phyloP scores from a whole-genome alignment of 2,329 filamentous ascomycete species.

The Fusarium virguliforme region DNA sequence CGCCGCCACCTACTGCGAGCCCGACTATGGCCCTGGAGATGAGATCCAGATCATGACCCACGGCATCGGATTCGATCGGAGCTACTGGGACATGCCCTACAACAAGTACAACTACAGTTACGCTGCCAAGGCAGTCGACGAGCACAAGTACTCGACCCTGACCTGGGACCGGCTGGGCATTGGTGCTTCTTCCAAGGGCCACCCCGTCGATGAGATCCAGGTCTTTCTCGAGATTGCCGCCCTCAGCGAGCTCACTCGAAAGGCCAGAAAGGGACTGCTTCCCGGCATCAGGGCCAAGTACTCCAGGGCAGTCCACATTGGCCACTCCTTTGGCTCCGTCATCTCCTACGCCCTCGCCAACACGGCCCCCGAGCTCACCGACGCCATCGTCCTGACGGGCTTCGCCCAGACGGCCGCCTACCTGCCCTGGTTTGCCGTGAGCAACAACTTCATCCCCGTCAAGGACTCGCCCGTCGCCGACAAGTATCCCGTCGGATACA shows the following conservation, averaged over 20 bases:
- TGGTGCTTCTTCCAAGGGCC: slow-evolving; percentile 70
- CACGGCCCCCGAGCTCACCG: slow-evolving; percentile 67
- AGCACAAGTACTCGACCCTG: slow-evolving; percentile 72
- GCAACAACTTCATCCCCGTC: slow-evolving; percentile 65
- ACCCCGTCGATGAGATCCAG: slow-evolving; percentile 74
- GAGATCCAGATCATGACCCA: slow-evolving; percentile 61
- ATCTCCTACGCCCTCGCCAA: slow-evolving; percentile 71
- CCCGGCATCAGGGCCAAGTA: slow-evolving; percentile 57
- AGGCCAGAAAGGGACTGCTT: slow-evolving; percentile 64
- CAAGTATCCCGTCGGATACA: slow-evolving; percentile 66
- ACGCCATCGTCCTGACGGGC: slow-evolving; percentile 74
- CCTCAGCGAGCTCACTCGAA: slow-evolving; percentile 67
- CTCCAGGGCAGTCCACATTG: slow-evolving; percentile 70
- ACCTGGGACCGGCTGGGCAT: slow-evolving; percentile 75
- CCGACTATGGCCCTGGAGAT: slow-evolving; percentile 61
- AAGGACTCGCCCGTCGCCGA: slow-evolving; percentile 50
- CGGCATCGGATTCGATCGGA: slow-evolving; percentile 61
- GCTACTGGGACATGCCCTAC: slow-evolving; percentile 75
- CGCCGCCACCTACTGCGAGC: slow-evolving; percentile 74
- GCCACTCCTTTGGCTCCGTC: slow-evolving; percentile 75
- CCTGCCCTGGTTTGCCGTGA: slow-evolving; percentile 61
- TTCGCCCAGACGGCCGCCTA: slow-evolving; percentile 68
- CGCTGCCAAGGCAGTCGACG: slow-evolving; percentile 68
- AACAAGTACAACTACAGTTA: slow-evolving; percentile 76
- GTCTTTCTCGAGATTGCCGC: slow-evolving; percentile 71